Evolutionary conservation across 192 early-diverging fungal genomes (phyloP).

Genomic region (Coemansia brasiliensis): DNA sequence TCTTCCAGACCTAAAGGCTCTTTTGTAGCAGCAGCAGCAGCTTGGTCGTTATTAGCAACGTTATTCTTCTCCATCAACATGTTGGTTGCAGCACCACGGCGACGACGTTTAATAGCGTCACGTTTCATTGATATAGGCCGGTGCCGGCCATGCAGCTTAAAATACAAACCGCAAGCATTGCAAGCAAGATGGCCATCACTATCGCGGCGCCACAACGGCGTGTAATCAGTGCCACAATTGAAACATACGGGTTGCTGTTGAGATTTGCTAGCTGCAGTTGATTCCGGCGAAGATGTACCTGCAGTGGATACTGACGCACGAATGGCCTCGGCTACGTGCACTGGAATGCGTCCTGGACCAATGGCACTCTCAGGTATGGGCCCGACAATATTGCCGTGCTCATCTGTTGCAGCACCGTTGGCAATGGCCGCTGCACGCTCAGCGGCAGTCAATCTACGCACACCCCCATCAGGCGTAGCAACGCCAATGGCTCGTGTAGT

Average conservation of each 20-base stretch:
- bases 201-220: constrained; percentile 81
- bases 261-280: background rate
- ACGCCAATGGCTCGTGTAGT: constrained; percentile 19
- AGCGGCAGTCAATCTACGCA: constrained; percentile 40
- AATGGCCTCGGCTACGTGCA: constrained; percentile 37
- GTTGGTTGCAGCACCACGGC: constrained; percentile 48
- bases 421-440: constrained; percentile 55
- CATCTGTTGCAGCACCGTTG: constrained; percentile 52
- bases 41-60: too few species aligned
- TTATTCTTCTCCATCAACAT: background rate
- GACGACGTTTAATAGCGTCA: constrained; percentile 72
- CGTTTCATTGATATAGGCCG: constrained; percentile 80
- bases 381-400: constrained; percentile 51
- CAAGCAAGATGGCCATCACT: constrained; percentile 74
- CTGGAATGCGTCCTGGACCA: constrained; percentile 35
- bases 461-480: constrained; percentile 6
- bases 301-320: constrained; percentile 1
- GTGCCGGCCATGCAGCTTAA: constrained; percentile 75
- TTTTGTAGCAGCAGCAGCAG: too few species aligned
- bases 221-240: constrained; percentile 74
- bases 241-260: constrained; percentile 55
- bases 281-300: background rate
- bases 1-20: constrained; percentile 3
- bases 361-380: constrained; percentile 43
- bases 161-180: constrained; percentile 94